Base-by-base conservation (phyloP, 208 protist species). In the Leishmania turanica region DNA sequence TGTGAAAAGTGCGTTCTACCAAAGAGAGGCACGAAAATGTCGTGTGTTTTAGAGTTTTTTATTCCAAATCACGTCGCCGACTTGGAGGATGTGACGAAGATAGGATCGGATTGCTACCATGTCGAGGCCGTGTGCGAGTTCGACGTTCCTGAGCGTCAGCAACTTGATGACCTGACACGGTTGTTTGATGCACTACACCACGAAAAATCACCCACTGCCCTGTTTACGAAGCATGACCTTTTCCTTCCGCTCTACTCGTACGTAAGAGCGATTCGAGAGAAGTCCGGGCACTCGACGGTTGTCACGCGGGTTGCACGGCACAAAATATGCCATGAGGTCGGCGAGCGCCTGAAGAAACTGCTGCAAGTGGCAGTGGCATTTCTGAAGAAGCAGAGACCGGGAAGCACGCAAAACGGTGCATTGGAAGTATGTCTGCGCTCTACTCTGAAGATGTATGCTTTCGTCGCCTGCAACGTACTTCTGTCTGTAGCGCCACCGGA, bases 311-410 rank as follows among this genome's bases (percentile, higher is more conserved):
- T 88, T 1, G 89, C 93, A 24, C 86, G 94, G 51, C 92, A 97
- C 82, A 97, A 97, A 77, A 95, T 97, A 79, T 97, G 94, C 75
- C 94, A 97, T 78, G 92, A 97, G 84, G 70, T 95, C 21, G 89
- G 91, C 19, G 94, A 97, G 74, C 87, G 92, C 1, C 78, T 97
- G 64, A 94, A 95, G 74, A 97, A 96, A 76, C 87, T 97, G 60
- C 86, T 97, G 0, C 92, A 95, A 65, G 89, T 96, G n/a, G 85
- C 81, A 8, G 53, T 94, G 1, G 85, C 87, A 1, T 97, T 91
- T 81, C 64, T 97, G 56, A 89, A 89, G 78, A 92, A 92, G 77
- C 75, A 84, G 49, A 56, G 37, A 2, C 37, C 9, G 13, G 68
- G 71, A 40, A 62, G 64, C 66, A 37, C 53, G 13, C 31, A 86